These are phyloP conservation scores for Zymoseptoria crescenta DNA, from an alignment of 2,329 filamentous ascomycete genomes.

Conservation along the genomic window DNA sequence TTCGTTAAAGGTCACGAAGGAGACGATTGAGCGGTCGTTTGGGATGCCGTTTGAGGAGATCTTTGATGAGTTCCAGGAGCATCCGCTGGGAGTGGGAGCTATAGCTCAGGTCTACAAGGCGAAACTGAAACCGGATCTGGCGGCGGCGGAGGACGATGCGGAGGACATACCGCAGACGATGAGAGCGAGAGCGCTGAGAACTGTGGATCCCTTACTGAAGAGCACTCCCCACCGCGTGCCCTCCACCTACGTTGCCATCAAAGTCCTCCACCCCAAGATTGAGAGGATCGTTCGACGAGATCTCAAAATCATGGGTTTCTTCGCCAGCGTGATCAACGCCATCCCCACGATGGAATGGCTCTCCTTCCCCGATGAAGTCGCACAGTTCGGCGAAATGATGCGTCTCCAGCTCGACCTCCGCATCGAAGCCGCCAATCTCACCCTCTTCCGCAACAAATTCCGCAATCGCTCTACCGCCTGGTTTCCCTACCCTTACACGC, in stretches of 20 bases:
- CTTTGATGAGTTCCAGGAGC: slow-evolving; percentile 90
- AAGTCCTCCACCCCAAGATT: slow-evolving; percentile 87
- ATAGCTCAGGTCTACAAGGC: slow-evolving; percentile 98
- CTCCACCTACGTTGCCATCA: slow-evolving; percentile 88
- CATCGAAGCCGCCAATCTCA: slow-evolving; percentile 87
- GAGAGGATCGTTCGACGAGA: slow-evolving; percentile 87
- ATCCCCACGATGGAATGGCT: slow-evolving; percentile 97
- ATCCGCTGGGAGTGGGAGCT: slow-evolving; percentile 82
- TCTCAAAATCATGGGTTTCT: slow-evolving; percentile 86
- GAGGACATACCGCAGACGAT: slow-evolving; percentile 49
- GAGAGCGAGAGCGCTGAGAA: slow-evolving; percentile 63
- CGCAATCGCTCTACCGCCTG: slow-evolving; percentile 82
- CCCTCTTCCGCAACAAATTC: slow-evolving; percentile 84
- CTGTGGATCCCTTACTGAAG: slow-evolving; percentile 80
- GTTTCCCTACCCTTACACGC: slow-evolving; percentile 90
- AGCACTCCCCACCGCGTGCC: slow-evolving; percentile 77
- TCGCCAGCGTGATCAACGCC: slow-evolving; percentile 72
- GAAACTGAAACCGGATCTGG: slow-evolving; percentile 73
- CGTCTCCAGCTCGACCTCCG: slow-evolving; percentile 88
- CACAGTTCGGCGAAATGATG: slow-evolving; percentile 98
- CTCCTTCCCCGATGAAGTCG: slow-evolving; percentile 87
- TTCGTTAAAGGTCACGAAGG: slow-evolving; percentile 69
- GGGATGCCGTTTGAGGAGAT: slow-evolving; percentile 78
- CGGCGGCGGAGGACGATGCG: slow-evolving; percentile 53
- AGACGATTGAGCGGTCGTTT: slow-evolving; percentile 74